These are phyloP conservation scores for Whalleya microplaca DNA, from an alignment of 2,329 filamentous ascomycete genomes.

Conservation along the genomic window DNA sequence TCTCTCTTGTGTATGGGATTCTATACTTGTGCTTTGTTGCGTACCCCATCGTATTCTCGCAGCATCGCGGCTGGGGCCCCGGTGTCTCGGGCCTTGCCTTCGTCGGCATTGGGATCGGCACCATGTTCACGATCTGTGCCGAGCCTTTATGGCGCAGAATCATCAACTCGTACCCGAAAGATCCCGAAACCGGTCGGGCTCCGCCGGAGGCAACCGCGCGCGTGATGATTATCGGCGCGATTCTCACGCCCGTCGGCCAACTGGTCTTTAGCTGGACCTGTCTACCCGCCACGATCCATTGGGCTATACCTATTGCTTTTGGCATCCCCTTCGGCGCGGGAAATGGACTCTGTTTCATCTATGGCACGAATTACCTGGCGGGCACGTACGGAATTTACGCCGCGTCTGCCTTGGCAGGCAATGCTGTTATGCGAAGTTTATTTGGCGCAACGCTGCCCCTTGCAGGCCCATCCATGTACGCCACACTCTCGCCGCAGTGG, in stretches of 20 bases:
- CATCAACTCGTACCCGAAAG: constrained; percentile 75
- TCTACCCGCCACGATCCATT: constrained; percentile 75
- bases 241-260: constrained; percentile 77
- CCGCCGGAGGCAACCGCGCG: constrained; percentile 81
- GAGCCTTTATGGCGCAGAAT: constrained; percentile 76
- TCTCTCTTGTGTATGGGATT: constrained; percentile 84
- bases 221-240: constrained; percentile 76
- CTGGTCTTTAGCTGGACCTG: constrained; percentile 90
- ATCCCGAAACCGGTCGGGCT: constrained; percentile 74
- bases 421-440: constrained; percentile 72
- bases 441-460: constrained; percentile 80
- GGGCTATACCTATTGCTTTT: constrained; percentile 78
- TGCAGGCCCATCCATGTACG: constrained; percentile 74
- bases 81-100: constrained; percentile 79
- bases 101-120: constrained; percentile 69
- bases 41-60: constrained; percentile 81
- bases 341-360: constrained; percentile 81
- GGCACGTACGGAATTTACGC: constrained; percentile 81
- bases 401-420: constrained; percentile 79
- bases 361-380: constrained; percentile 79
- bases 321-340: constrained; percentile 80
- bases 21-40: constrained; percentile 90
- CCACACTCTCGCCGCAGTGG: constrained; percentile 72
- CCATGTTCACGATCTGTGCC: constrained; percentile 60
- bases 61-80: constrained; percentile 75